phyloP scores from a whole-genome alignment of 257 asterid species.

The Solanum virginianum region DNA sequence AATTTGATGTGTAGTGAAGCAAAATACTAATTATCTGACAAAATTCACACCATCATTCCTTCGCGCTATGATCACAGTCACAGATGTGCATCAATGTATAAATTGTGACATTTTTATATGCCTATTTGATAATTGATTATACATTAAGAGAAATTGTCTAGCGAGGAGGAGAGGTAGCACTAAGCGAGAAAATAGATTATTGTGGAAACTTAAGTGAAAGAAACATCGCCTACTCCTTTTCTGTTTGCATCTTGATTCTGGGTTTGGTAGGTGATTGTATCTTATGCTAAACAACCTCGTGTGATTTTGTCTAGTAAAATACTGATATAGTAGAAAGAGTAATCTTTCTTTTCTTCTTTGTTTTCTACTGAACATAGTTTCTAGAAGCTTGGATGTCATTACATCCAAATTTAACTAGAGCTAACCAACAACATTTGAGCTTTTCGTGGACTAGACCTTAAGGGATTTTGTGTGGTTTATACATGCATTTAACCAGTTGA shows the following conservation, averaged over 20 bases:
- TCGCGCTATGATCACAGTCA: background rate
- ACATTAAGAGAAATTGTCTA: background rate
- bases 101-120: background rate
- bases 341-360: background rate
- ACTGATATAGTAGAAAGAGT: background rate
- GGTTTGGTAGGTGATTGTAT: background rate
- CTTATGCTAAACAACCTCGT: background rate
- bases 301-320: background rate
- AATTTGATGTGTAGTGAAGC: background rate
- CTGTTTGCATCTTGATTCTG: background rate
- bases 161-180: background rate
- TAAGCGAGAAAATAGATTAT: background rate
- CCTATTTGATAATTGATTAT: background rate
- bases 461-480: background rate
- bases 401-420: background rate
- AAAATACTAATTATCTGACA: background rate
- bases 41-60: background rate
- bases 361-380: background rate
- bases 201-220: background rate
- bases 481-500: background rate
- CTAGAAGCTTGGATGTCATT: background rate
- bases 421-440: background rate
- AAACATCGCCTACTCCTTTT: background rate
- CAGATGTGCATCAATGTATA: too few species aligned
- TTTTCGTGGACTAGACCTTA: too few species aligned